Percentiles rank a stretch among this genome's conserved stretches.
phyloP scores from a whole-genome alignment of 305 asterid species.

The Fraxinus platypoda region DNA sequence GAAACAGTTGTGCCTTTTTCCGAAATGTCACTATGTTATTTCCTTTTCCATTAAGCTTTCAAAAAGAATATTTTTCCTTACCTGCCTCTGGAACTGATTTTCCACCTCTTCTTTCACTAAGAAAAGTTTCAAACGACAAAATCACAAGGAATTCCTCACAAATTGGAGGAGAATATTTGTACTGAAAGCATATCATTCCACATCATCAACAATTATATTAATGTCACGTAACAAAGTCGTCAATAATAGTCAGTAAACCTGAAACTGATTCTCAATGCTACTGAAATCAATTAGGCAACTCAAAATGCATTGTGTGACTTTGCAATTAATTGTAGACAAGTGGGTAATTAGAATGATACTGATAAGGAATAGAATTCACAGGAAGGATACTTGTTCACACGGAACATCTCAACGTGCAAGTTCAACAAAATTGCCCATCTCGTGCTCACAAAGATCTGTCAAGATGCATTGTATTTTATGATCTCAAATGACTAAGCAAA shows the following conservation, averaged over 20 bases:
- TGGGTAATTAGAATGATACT: slow-evolving; percentile 14
- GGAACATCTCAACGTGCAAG: slow-evolving; percentile 98
- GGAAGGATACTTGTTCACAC: slow-evolving; percentile 96
- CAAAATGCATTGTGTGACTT: slow-evolving; percentile 15
- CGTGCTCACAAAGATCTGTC: slow-evolving; percentile 93
- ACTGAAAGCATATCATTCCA: neutral
- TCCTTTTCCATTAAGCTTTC: neutral
- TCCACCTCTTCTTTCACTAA: neutral
- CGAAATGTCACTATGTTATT: neutral
- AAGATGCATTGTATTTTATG: slow-evolving; percentile 25
- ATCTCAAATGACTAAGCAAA: slow-evolving; percentile 24
- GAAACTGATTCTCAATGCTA: neutral
- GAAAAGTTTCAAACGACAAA: neutral
- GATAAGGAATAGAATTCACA: slow-evolving; percentile 2
- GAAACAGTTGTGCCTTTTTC: neutral
- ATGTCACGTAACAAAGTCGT: neutral
- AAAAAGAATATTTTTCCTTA: neutral
- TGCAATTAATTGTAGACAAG: slow-evolving; percentile 7
- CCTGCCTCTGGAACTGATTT: neutral
- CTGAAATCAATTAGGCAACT: neutral
- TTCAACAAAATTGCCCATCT: slow-evolving; percentile 96
- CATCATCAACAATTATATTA: neutral
- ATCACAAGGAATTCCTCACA: neutral
- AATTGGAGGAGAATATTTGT: neutral
- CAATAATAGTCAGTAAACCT: neutral